Percentiles rank a stretch among this genome's conserved stretches.
Evolutionary conservation across 2,329 filamentous ascomycete genomes (phyloP).

Genomic region (Ophiostoma himal-ulmi): DNA sequence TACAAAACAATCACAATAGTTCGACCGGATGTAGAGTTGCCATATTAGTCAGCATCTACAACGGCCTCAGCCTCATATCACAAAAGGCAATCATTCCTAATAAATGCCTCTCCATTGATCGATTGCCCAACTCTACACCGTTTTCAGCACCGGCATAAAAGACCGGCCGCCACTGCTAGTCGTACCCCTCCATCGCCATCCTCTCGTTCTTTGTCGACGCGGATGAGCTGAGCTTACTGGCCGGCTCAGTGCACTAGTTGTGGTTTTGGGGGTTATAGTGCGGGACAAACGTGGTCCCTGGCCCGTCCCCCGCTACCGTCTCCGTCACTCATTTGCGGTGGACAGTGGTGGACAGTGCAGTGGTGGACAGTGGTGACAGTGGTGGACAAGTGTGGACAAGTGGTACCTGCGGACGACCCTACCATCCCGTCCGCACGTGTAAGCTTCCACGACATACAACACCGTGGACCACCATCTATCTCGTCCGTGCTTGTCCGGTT

Average conservation of each 20-base stretch:
- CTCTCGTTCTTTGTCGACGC: not conserved
- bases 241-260: not conserved
- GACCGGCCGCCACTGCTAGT: not conserved
- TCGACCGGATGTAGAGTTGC: not conserved
- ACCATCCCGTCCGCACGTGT: not conserved
- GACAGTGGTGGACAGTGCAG: not conserved
- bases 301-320: conserved; percentile 1
- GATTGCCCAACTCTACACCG: not conserved
- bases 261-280: not conserved
- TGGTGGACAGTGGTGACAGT: not conserved
- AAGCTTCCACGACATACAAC: not conserved
- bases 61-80: not conserved
- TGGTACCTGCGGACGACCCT: conserved; percentile 4
- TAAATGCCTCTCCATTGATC: not conserved
- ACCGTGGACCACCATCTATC: conserved; percentile 6
- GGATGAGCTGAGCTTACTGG: not conserved
- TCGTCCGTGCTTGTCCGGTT: conserved; percentile 3
- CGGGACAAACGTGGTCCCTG: conserved; percentile 10
- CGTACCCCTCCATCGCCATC: not conserved
- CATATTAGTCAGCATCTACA: not conserved
- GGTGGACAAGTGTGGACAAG: not conserved
- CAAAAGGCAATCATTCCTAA: not conserved
- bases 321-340: not conserved
- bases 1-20: no score
- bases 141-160: not conserved